Evolutionary conservation across 2,329 filamentous ascomycete genomes (phyloP).

Genomic region (Neofusicoccum cordaticola): DNA sequence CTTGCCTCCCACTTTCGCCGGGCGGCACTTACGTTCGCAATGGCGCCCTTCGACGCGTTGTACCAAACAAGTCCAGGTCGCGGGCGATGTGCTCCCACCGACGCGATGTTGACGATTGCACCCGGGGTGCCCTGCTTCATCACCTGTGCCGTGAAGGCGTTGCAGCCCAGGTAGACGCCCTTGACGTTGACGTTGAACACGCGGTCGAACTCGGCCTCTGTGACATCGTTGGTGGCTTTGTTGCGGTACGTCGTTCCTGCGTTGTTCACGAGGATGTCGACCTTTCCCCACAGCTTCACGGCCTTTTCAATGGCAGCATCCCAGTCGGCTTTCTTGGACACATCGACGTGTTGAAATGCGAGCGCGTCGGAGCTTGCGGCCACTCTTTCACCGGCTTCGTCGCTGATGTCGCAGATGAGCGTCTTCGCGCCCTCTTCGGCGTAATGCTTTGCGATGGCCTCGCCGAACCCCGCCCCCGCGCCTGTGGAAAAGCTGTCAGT

Average conservation of each 20-base stretch:
- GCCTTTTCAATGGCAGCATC: constrained; percentile 54
- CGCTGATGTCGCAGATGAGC: constrained; percentile 61
- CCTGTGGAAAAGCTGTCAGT: constrained; percentile 36
- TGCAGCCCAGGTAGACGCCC: constrained; percentile 60
- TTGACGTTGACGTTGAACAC: constrained; percentile 69
- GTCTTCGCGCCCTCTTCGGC: constrained; percentile 59
- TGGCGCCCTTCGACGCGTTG: constrained; percentile 66
- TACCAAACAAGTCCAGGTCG: constrained; percentile 67
- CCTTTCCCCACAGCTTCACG: constrained; percentile 52
- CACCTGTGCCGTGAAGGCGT: constrained; percentile 60
- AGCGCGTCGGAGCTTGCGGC: constrained; percentile 45
- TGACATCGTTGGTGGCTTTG: constrained; percentile 56
- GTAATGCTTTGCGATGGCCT: constrained; percentile 60
- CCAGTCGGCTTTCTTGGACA: constrained; percentile 54
- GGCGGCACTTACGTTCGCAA: constrained; percentile 50
- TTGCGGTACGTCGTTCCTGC: constrained; percentile 57
- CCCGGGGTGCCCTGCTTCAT: constrained; percentile 57
- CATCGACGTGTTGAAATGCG: constrained; percentile 47
- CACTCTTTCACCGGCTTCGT: constrained; percentile 49
- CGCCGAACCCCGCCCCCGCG: constrained; percentile 63
- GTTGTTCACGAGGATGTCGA: constrained; percentile 62
- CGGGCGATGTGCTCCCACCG: constrained; percentile 61
- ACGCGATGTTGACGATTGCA: constrained; percentile 64
- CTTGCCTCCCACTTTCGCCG: not conserved
- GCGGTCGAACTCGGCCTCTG: constrained; percentile 63